phyloP scores from a whole-genome alignment of 2,329 filamentous ascomycete species.

The Colletotrichum spaethianum region DNA sequence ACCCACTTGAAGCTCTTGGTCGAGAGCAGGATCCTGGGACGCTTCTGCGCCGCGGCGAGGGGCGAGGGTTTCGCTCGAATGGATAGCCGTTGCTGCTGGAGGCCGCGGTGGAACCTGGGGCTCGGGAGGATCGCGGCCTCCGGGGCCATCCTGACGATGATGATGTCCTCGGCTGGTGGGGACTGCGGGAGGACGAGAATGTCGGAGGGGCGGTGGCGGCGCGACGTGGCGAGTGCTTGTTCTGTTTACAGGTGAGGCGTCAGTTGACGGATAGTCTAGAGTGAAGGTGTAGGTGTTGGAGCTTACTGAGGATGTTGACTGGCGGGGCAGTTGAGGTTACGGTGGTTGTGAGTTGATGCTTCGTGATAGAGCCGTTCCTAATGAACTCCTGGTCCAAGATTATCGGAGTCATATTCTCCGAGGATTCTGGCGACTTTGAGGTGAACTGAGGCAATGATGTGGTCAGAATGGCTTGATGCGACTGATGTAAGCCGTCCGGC shows the following conservation, averaged over 20 bases:
- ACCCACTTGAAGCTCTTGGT: conserved; percentile 19
- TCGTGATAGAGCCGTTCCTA: neutral
- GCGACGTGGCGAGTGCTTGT: neutral
- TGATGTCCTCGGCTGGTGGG: neutral
- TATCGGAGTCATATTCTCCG: neutral
- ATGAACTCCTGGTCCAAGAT: neutral
- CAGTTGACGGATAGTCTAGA: neutral
- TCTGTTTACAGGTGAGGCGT: neutral
- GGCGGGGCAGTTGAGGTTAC: neutral
- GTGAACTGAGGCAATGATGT: neutral
- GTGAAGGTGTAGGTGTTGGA: neutral
- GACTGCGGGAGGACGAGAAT: neutral
- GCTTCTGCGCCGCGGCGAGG: neutral
- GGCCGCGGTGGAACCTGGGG: neutral
- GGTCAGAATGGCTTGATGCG: neutral
- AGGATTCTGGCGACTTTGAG: neutral
- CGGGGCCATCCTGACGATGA: neutral
- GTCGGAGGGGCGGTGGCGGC: neutral
- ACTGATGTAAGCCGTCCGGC: neutral
- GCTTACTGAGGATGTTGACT: neutral
- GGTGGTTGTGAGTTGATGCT: neutral
- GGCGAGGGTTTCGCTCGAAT: neutral
- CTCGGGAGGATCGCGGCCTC: neutral
- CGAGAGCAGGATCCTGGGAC: conserved; percentile 9
- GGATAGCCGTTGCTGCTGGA: neutral